phyloP scores from a whole-genome alignment of 2,329 filamentous ascomycete species.

The Talaromyces funiculosus region DNA sequence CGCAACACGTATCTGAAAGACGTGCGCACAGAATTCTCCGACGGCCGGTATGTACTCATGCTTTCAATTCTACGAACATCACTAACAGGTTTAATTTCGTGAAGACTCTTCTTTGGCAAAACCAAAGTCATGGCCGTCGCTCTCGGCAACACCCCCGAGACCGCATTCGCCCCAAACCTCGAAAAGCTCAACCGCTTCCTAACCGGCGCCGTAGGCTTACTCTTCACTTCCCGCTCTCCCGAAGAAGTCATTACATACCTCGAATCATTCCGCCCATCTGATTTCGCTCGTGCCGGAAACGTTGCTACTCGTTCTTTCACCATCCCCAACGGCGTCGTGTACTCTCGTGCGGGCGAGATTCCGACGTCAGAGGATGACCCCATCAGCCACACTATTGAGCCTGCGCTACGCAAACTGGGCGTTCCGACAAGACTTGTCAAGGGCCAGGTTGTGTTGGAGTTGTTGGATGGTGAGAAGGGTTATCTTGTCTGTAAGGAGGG shows the following conservation, averaged over 20 bases:
- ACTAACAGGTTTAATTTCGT: not conserved
- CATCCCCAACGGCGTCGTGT: conserved; percentile 77
- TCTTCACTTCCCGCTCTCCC: conserved; percentile 77
- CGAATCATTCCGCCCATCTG: conserved; percentile 63
- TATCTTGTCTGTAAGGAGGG: conserved; percentile 82
- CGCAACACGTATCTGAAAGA: conserved; percentile 94
- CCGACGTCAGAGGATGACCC: conserved; percentile 76
- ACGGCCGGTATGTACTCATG: conserved; percentile 61
- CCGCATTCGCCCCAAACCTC: conserved; percentile 75
- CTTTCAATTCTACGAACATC: conserved; percentile 19
- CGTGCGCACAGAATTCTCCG: conserved; percentile 74
- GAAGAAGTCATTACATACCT: conserved; percentile 68
- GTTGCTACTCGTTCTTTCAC: conserved; percentile 68
- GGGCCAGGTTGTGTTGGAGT: conserved; percentile 75
- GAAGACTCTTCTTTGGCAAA: conserved; percentile 94
- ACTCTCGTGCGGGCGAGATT: conserved; percentile 72
- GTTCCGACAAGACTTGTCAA: conserved; percentile 84
- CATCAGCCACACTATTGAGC: conserved; percentile 82
- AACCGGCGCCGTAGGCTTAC: conserved; percentile 75
- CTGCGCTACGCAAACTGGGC: conserved; percentile 79
- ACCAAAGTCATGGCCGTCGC: conserved; percentile 98
- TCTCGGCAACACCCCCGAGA: conserved; percentile 70
- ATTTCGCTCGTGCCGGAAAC: conserved; percentile 86
- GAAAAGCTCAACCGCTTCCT: conserved; percentile 65
- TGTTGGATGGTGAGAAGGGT: conserved; percentile 41